These are phyloP conservation scores for Ophiocordyceps robertsii DNA, from an alignment of 2,329 filamentous ascomycete genomes.

Conservation along the genomic window DNA sequence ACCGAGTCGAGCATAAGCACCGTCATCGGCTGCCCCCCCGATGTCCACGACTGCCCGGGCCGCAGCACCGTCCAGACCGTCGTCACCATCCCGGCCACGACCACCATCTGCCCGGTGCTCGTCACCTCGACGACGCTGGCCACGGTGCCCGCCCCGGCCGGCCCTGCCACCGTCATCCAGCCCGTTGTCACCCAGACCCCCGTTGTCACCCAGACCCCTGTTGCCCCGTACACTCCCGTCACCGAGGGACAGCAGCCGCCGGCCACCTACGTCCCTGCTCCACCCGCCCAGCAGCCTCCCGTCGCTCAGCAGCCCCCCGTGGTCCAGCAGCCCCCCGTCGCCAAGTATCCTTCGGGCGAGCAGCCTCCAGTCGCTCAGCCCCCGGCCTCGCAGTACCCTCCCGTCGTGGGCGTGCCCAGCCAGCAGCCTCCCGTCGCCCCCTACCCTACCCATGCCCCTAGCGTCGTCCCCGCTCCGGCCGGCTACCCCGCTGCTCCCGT, in stretches of 20 bases:
- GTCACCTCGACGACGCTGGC: conserved; percentile 6
- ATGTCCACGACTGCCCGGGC: conserved; percentile 24
- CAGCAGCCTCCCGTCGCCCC: neutral
- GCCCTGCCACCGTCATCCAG: conserved; percentile 1
- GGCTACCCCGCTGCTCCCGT: neutral
- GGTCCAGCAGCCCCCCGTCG: neutral
- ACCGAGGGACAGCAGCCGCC: neutral
- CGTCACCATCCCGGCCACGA: conserved; percentile 23
- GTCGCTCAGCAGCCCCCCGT: neutral
- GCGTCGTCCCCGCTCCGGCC: neutral
- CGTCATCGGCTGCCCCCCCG: conserved; percentile 23
- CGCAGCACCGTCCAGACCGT: conserved; percentile 20
- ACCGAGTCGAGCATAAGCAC: conserved; percentile 24
- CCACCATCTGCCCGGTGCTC: conserved; percentile 30
- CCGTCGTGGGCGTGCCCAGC: neutral
- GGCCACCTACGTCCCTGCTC: neutral
- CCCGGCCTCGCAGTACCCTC: neutral
- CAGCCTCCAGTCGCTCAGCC: neutral
- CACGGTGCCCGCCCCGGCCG: neutral
- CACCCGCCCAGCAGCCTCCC: neutral
- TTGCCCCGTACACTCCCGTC: neutral
- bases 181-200: conserved; percentile 1
- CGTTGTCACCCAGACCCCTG: conserved; percentile 3
- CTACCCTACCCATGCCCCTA: neutral
- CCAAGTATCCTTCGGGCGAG: neutral